Evolutionary conservation across 768 basidiomycete genomes (phyloP).

Genomic region (Hypholoma sublateritium): DNA sequence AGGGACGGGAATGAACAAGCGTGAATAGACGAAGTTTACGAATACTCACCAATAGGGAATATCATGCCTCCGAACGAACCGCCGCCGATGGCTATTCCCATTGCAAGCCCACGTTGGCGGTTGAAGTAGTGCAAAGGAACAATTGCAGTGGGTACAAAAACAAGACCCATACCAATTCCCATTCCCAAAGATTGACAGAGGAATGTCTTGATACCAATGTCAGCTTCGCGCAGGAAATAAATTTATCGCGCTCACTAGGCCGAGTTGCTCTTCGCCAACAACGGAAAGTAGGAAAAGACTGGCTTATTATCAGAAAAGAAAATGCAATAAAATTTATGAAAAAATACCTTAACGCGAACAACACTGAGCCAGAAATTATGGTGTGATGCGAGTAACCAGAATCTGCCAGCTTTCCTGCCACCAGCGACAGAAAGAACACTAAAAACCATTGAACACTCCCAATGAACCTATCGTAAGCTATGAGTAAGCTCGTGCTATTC

Average conservation of each 20-base stretch:
- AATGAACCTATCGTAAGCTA: constrained; percentile 37
- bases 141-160: constrained; percentile 49
- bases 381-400: constrained; percentile 41
- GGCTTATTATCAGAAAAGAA: constrained; percentile 9
- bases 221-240: neutral
- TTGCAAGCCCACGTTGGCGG: constrained; percentile 35
- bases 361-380: constrained; percentile 22
- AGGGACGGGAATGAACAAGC: neutral
- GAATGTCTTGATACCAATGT: constrained; percentile 24
- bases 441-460: constrained; percentile 49
- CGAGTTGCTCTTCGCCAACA: constrained; percentile 40
- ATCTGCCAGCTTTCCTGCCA: constrained; percentile 45
- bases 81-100: constrained; percentile 41
- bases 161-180: constrained; percentile 48
- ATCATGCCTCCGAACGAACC: constrained; percentile 38
- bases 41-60: constrained; percentile 29
- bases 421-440: constrained; percentile 37
- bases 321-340: no score
- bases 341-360: constrained; percentile 24
- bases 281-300: constrained; percentile 45
- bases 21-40: neutral
- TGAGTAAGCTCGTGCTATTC: constrained; percentile 1
- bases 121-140: constrained; percentile 48
- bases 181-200: constrained; percentile 56
- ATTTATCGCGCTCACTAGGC: constrained; percentile 29